Percentiles rank a stretch among this genome's conserved stretches.
Evolutionary conservation across 75 land plant species (phyloP).

Genomic region (Cupressus sempervirens): DNA sequence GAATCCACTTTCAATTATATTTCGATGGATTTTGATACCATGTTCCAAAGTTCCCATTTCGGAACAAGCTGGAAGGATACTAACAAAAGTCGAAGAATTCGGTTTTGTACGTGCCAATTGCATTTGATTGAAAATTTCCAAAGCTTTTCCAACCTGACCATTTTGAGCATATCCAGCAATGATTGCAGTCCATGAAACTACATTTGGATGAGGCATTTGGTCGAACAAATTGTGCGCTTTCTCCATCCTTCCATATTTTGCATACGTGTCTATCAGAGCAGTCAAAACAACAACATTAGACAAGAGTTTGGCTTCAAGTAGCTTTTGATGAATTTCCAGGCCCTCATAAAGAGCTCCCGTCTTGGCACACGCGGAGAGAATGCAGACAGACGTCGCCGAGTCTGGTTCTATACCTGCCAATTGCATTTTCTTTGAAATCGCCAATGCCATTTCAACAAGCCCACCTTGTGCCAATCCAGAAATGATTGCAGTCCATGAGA

Average conservation of each 20-base stretch:
- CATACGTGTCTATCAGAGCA: conserved; percentile 20
- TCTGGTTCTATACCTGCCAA: neutral
- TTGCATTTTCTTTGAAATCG: conserved; percentile 8
- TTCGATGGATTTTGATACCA: neutral
- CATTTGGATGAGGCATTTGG: conserved; percentile 9
- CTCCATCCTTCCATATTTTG: conserved; percentile 15
- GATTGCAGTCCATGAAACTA: conserved; percentile 25
- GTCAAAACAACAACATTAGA: conserved; percentile 5
- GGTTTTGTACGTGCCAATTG: conserved; percentile 1
- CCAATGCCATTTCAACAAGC: conserved; percentile 4
- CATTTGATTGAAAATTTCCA: conserved; percentile 13
- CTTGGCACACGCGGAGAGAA: conserved; percentile 8
- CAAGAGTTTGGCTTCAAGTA: neutral
- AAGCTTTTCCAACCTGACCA: conserved; percentile 14
- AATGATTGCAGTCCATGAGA: conserved; percentile 21
- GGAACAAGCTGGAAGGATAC: conserved; percentile 7
- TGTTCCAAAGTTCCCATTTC: neutral
- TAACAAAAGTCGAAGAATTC: neutral
- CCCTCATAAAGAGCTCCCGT: conserved; percentile 2
- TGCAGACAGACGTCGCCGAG: conserved; percentile 10
- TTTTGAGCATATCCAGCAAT: conserved; percentile 16
- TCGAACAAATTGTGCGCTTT: conserved; percentile 16
- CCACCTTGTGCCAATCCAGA: conserved; percentile 14
- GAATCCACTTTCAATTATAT: neutral
- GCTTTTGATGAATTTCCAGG: conserved; percentile 10